These are phyloP conservation scores for Thielaviopsis ethacetica DNA, from an alignment of 2,329 filamentous ascomycete genomes.

Conservation along the genomic window DNA sequence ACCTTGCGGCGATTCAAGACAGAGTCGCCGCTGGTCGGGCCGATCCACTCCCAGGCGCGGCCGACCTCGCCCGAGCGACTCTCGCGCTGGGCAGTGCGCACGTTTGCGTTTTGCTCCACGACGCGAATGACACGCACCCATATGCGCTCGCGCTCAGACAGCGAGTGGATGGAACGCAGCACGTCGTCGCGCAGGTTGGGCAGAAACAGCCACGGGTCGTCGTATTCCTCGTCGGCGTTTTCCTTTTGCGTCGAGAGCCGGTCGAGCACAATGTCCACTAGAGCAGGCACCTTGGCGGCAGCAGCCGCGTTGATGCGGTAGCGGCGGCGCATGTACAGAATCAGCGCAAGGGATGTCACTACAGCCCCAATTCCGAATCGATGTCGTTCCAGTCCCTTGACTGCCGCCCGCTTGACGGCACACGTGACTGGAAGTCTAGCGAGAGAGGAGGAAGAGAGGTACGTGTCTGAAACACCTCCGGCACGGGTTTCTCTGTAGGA, in stretches of 20 bases:
- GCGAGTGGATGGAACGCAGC: conserved; percentile 61
- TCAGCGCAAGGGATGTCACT: conserved; percentile 29
- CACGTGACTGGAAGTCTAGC: conserved; percentile 78
- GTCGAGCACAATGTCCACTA: conserved; percentile 74
- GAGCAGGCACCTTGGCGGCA: conserved; percentile 56
- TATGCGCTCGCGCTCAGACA: conserved; percentile 58
- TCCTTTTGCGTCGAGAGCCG: conserved; percentile 71
- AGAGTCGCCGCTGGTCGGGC: conserved; percentile 32
- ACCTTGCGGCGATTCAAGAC: conserved; percentile 16
- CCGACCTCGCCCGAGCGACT: conserved; percentile 48
- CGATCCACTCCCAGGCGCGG: conserved; percentile 55
- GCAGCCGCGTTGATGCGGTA: conserved; percentile 48
- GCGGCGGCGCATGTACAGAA: conserved; percentile 47
- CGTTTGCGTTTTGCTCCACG: conserved; percentile 87
- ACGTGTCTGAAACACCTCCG: conserved; percentile 42
- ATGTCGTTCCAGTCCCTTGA: conserved; percentile 72
- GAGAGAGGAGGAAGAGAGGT: conserved; percentile 75
- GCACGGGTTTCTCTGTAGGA: conserved; percentile 55
- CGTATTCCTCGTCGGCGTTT: conserved; percentile 48
- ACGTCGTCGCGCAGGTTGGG: conserved; percentile 87
- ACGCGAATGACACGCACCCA: conserved; percentile 73
- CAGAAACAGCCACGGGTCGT: conserved; percentile 70
- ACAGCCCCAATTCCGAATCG: conserved; percentile 64
- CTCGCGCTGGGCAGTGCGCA: conserved; percentile 59
- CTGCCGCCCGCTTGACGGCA: conserved; percentile 60